These are phyloP conservation scores for Posidonia australis DNA, from an alignment of 106 monocot species.

Conservation along the genomic window DNA sequence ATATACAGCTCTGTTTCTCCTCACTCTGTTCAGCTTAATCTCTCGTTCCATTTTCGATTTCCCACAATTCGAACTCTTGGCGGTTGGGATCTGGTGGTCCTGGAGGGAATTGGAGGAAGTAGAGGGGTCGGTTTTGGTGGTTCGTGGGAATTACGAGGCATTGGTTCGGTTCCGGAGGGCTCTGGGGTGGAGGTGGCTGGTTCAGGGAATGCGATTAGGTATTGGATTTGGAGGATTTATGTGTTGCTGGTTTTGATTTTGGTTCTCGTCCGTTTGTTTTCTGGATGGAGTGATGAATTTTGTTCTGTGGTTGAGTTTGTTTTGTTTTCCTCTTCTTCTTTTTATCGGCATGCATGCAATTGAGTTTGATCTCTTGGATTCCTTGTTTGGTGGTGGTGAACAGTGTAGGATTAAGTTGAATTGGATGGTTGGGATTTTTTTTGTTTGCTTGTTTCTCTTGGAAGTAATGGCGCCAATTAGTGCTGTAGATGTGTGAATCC, in stretches of 20 bases:
- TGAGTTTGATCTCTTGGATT: too few relatives aligned
- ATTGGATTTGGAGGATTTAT: background rate
- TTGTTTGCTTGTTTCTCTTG: too few relatives aligned
- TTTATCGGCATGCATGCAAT: too few relatives aligned
- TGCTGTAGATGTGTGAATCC: background rate
- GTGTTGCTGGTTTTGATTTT: background rate
- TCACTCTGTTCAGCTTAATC: background rate
- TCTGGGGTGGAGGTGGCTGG: background rate
- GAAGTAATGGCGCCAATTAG: background rate
- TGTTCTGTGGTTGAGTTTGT: background rate
- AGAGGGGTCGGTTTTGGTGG: background rate
- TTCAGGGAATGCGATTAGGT: conserved; percentile 10
- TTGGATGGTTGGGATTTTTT: too few relatives aligned
- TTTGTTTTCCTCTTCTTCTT: too few relatives aligned
- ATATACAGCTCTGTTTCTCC: conserved; percentile 3
- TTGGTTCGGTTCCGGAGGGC: background rate
- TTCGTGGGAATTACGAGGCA: too few relatives aligned
- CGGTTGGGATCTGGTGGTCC: background rate
- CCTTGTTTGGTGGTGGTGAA: too few relatives aligned
- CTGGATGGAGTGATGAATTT: background rate
- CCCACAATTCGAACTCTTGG: too few relatives aligned
- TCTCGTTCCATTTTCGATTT: too few relatives aligned
- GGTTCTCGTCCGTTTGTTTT: background rate
- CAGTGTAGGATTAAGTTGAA: too few relatives aligned
- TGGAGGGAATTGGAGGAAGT: conserved; percentile 2